Evolutionary conservation across 495 filamentous ascomycete species (phyloP).

Genomic region (Halenospora varia): DNA sequence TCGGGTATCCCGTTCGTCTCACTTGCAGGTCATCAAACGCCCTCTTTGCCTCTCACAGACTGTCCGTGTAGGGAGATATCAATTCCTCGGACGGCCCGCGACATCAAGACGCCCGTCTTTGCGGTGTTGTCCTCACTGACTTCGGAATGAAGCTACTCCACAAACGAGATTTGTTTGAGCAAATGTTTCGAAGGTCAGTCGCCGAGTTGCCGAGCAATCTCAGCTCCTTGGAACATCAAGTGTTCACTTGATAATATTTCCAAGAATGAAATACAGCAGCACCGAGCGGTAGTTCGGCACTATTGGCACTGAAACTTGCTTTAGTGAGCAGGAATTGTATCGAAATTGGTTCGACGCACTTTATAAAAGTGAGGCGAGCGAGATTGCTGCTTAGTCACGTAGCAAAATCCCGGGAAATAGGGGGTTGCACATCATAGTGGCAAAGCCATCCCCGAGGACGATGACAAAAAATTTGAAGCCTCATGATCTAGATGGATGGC

Average conservation of each 20-base stretch:
- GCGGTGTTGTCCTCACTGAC: background rate
- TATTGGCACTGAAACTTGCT: background rate
- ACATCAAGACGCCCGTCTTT: background rate
- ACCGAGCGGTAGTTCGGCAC: background rate
- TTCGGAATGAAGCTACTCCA: background rate
- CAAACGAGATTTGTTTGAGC: background rate
- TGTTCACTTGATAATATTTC: background rate
- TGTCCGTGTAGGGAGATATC: background rate
- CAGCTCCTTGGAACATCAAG: background rate
- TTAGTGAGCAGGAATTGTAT: background rate
- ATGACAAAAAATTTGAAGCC: background rate
- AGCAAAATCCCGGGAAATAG: slow-evolving; percentile 3
- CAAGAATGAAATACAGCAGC: background rate
- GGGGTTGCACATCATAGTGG: background rate
- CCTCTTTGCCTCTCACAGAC: slow-evolving; percentile 1
- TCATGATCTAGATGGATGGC: background rate
- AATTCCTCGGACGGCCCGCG: background rate
- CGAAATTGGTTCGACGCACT: background rate
- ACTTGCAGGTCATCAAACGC: slow-evolving; percentile 4
- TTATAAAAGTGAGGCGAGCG: slow-evolving; percentile 12
- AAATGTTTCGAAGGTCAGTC: background rate
- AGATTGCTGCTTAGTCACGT: slow-evolving; percentile 19
- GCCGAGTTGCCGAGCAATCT: background rate
- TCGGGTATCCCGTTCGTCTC: slow-evolving; percentile 6
- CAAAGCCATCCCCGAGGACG: background rate